phyloP scores from a whole-genome alignment of 495 filamentous ascomycete species.

The Trichodelitschia bisporula region DNA sequence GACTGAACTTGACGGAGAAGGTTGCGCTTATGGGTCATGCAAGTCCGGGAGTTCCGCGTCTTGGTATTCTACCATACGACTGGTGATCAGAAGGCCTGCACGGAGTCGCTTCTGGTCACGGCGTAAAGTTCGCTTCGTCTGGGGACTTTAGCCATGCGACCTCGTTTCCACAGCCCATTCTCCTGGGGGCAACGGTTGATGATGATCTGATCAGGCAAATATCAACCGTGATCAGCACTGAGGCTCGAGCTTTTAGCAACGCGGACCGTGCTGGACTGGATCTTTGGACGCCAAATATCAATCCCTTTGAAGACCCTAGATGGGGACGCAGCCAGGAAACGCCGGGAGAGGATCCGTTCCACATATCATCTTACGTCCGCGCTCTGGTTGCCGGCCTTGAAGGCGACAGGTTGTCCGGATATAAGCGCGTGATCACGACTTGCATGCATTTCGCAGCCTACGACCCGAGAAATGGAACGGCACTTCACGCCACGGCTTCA shows the following conservation, averaged over 20 bases:
- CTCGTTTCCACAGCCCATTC: constrained; percentile 35
- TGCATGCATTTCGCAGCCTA: constrained; percentile 39
- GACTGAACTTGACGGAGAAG: no score
- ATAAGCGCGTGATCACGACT: constrained; percentile 32
- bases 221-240: constrained; percentile 30
- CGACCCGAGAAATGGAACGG: constrained; percentile 33
- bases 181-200: constrained; percentile 34
- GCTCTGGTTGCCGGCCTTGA: constrained; percentile 36
- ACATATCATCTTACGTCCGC: constrained; percentile 29
- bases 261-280: constrained; percentile 29
- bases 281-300: constrained; percentile 46
- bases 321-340: constrained; percentile 23
- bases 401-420: constrained; percentile 21
- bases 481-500: constrained; percentile 27
- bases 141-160: constrained; percentile 33
- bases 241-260: constrained; percentile 46
- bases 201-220: constrained; percentile 31
- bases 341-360: constrained; percentile 34
- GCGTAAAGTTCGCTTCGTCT: constrained; percentile 24
- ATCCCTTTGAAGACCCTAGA: constrained; percentile 29
- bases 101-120: constrained; percentile 24
- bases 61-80: constrained; percentile 1
- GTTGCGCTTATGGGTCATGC: no score
- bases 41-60: background rate
- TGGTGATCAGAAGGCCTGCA: constrained; percentile 24